Percentiles rank a stretch among this genome's conserved stretches.
Conservation (phyloP, 23 red algal genomes). For the Chondrus crispus region DNA sequence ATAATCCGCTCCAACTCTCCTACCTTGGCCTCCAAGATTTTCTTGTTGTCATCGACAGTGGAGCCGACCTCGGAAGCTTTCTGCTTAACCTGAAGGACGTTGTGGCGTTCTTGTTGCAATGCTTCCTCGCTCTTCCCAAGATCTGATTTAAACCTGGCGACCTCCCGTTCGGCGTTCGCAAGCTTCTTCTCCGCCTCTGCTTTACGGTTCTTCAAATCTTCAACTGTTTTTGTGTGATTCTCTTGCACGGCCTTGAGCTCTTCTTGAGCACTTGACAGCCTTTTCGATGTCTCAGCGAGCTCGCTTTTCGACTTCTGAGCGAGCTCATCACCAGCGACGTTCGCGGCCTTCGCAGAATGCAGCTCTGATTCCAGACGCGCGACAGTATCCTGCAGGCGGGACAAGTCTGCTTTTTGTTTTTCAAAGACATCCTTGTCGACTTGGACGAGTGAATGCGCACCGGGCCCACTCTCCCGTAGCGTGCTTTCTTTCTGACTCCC, state of each 20-base stretch:
- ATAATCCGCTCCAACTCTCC: constrained; percentile 11
- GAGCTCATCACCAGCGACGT: background rate
- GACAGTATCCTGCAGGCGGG: background rate
- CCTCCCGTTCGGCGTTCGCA: background rate
- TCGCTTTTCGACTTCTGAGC: background rate
- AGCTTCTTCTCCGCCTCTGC: background rate
- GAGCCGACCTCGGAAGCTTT: background rate
- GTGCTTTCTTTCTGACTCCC: background rate
- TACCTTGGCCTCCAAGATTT: background rate
- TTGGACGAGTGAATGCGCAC: background rate
- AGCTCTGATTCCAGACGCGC: background rate
- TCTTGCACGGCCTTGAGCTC: background rate
- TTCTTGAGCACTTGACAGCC: background rate
- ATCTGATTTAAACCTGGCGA: background rate
- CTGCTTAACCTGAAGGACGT: background rate
- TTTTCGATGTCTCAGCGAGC: background rate
- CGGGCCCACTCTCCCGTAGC: background rate
- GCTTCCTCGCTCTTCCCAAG: background rate
- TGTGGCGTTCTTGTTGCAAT: background rate
- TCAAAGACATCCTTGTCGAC: background rate
- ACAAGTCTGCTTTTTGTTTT: background rate
- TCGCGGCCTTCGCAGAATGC: background rate
- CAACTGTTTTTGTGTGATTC: background rate
- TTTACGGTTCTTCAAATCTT: background rate
- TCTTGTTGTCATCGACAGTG: background rate